These are phyloP conservation scores for Exophiala sp. DNA, from an alignment of 2,329 filamentous ascomycete species.

Conservation along the genomic window DNA sequence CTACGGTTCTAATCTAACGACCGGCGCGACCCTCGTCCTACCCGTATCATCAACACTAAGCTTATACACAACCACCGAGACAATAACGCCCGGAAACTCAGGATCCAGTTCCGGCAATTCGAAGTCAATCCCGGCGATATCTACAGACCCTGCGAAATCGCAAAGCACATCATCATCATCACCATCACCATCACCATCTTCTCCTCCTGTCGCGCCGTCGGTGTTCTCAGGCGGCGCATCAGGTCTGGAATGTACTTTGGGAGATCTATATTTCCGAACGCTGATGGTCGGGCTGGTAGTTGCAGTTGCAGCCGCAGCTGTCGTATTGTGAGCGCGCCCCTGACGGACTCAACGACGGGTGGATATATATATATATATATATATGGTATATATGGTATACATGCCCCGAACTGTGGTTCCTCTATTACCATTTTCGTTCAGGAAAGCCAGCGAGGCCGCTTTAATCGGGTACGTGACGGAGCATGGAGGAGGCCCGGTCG, in stretches of 20 bases:
- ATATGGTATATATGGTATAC: background rate
- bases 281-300: conserved; percentile 1
- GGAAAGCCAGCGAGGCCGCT: too few relatives aligned
- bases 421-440: too few relatives aligned
- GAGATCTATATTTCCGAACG: background rate
- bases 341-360: too few relatives aligned
- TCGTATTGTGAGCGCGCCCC: background rate
- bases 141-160: background rate
- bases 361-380: too few relatives aligned
- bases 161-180: too few relatives aligned
- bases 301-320: background rate
- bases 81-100: conserved; percentile 1
- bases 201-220: background rate
- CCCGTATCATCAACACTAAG: conserved; percentile 11
- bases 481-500: too few relatives aligned
- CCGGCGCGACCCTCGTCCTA: conserved; percentile 17
- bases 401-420: too few relatives aligned
- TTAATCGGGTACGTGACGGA: too few relatives aligned
- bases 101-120: background rate
- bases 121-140: background rate
- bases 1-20: conserved; percentile 17
- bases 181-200: too few relatives aligned
- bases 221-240: conserved; percentile 10
- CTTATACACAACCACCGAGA: conserved; percentile 13
- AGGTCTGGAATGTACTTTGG: background rate